Conservation (phyloP, 208 protist genomes). For the Strigomonas culicis region DNA sequence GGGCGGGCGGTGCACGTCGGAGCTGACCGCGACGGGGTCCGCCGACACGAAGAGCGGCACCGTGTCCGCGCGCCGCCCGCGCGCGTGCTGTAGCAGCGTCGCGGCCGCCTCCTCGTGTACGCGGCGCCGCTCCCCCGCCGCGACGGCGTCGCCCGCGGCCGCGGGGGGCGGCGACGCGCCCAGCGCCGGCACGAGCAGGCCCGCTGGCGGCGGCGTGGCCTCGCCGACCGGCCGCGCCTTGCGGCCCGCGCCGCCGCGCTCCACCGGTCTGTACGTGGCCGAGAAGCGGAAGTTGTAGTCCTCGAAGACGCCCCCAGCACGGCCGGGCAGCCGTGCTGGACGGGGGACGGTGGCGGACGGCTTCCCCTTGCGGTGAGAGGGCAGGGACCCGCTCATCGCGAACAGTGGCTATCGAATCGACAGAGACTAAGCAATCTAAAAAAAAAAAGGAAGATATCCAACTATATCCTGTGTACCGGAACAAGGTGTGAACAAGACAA, state of each 20-base stretch:
- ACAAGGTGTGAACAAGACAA: too few relatives aligned
- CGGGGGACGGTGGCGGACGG: constrained; percentile 1
- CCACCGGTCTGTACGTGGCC: constrained; percentile 22
- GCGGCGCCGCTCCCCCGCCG: neutral
- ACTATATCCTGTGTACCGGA: too few relatives aligned
- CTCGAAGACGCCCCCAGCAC: constrained; percentile 16
- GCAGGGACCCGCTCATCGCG: neutral
- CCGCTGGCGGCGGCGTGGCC: neutral
- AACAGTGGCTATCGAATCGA: too few relatives aligned
- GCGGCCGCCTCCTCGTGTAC: neutral
- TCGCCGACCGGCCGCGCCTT: neutral
- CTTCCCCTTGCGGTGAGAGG: neutral
- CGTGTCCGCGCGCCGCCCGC: neutral
- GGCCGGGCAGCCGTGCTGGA: too few relatives aligned
- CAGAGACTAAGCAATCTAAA: too few relatives aligned
- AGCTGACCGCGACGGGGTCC: neutral
- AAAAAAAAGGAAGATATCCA: too few relatives aligned
- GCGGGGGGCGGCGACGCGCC: neutral
- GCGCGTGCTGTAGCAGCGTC: neutral
- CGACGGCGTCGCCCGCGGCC: neutral
- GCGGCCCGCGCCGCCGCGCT: neutral
- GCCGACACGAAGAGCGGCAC: neutral
- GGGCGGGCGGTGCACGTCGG: neutral
- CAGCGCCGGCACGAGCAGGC: neutral
- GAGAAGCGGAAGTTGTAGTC: constrained; percentile 34